Evolutionary conservation across 768 basidiomycete genomes (phyloP).

Genomic region (Mycena leptocephala): DNA sequence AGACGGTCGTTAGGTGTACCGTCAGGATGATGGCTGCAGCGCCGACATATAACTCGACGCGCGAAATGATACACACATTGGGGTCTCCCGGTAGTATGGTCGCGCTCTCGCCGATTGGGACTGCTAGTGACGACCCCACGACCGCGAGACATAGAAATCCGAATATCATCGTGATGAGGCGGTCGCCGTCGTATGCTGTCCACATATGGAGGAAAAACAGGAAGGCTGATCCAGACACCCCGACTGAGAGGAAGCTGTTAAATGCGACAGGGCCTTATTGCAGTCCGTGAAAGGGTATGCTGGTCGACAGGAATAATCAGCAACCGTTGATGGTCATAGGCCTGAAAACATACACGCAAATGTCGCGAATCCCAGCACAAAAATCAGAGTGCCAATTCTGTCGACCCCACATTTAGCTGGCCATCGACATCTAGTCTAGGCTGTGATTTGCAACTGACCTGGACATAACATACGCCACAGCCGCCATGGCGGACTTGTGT

Average conservation of each 20-base stretch:
- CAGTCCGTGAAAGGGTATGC: conserved; percentile 12
- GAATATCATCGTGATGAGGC: conserved; percentile 42
- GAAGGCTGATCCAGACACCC: conserved; percentile 40
- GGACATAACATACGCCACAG: conserved; percentile 41
- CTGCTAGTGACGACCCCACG: conserved; percentile 43
- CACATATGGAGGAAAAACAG: conserved; percentile 50
- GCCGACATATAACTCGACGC: conserved; percentile 31
- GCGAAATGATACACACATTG: conserved; percentile 41
- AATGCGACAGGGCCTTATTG: neutral
- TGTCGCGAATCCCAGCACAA: conserved; percentile 23
- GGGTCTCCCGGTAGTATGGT: conserved; percentile 42
- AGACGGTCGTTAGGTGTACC: conserved; percentile 48
- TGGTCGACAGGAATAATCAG: neutral
- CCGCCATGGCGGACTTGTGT: conserved; percentile 34
- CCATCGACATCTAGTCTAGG: neutral
- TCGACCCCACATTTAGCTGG: neutral
- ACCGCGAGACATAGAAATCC: conserved; percentile 49
- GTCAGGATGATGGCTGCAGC: conserved; percentile 38
- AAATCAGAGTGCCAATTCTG: conserved; percentile 33
- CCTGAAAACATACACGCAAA: conserved; percentile 39
- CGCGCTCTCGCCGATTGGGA: conserved; percentile 42
- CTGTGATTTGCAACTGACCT: neutral
- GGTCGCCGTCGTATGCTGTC: conserved; percentile 44
- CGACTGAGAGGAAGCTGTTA: conserved; percentile 40
- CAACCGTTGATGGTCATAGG: neutral